Evolutionary conservation across 1,139 yeast genomes (phyloP).

Genomic region (Candida albicans): DNA sequence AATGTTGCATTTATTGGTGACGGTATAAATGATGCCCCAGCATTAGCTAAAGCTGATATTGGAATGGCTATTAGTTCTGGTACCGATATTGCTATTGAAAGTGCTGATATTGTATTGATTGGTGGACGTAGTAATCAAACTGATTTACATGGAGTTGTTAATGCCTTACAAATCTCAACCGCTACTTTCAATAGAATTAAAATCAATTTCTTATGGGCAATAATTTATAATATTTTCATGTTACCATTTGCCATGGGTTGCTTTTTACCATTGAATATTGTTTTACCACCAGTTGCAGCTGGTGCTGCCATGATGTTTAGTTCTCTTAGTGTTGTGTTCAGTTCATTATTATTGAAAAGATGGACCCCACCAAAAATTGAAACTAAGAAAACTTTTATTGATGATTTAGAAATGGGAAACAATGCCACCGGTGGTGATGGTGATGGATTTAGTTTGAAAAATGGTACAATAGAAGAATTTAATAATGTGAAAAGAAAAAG

Average conservation of each 20-base stretch:
- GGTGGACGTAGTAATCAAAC: conserved; percentile 29
- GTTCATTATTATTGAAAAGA: conserved; percentile 67
- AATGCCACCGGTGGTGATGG: too few species aligned
- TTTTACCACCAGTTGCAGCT: conserved; percentile 85
- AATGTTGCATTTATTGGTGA: conserved; percentile 90
- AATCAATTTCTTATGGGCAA: conserved; percentile 81
- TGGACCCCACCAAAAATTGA: conserved; percentile 52
- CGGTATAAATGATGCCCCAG: conserved; percentile 97
- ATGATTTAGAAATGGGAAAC: conserved; percentile 26
- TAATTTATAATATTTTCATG: conserved; percentile 81
- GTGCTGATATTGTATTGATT: conserved; percentile 85
- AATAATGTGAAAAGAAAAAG: conserved; percentile 23
- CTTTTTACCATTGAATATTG: conserved; percentile 72
- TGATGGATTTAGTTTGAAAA: conserved; percentile 30
- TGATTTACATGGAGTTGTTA: conserved; percentile 63
- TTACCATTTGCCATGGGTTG: conserved; percentile 96
- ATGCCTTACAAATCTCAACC: conserved; percentile 71
- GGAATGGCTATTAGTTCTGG: conserved; percentile 93
- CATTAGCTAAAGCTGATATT: conserved; percentile 80
- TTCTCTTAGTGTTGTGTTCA: conserved; percentile 82
- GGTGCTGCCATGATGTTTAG: conserved; percentile 94
- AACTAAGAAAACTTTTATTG: conserved; percentile 11
- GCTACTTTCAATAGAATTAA: conserved; percentile 75
- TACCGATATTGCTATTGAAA: conserved; percentile 93
- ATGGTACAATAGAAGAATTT: conserved; percentile 33